Conservation (phyloP, 768 basidiomycete genomes). For the Boletus huronensis region DNA sequence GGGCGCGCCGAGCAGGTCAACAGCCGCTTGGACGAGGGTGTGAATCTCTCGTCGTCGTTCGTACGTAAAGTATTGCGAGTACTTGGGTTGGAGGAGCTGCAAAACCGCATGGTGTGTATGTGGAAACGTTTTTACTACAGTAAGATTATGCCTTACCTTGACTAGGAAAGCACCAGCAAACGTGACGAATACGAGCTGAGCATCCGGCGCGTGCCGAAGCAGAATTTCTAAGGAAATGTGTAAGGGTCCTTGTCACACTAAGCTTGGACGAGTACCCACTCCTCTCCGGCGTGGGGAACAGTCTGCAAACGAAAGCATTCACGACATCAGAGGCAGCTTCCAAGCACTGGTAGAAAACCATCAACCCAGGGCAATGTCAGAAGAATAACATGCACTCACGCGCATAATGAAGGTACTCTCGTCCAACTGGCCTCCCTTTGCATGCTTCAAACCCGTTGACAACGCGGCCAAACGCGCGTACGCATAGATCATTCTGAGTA, state of each 20-base stretch:
- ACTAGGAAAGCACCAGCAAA: conserved; percentile 82
- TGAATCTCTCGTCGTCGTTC: conserved; percentile 63
- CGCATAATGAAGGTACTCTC: conserved; percentile 65
- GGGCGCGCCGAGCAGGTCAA: conserved; percentile 63
- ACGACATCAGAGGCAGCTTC: conserved; percentile 66
- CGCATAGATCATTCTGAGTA: conserved; percentile 60
- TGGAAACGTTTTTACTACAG: not conserved
- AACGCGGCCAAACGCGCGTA: conserved; percentile 68
- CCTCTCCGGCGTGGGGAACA: conserved; percentile 50
- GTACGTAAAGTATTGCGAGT: conserved; percentile 52
- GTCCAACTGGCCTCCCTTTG: conserved; percentile 50
- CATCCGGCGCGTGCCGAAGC: conserved; percentile 73
- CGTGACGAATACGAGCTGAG: conserved; percentile 73
- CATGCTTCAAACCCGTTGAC: conserved; percentile 76
- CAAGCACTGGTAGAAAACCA: conserved; percentile 47
- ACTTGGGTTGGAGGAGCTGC: conserved; percentile 77
- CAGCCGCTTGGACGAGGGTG: conserved; percentile 57
- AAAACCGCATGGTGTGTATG: not conserved
- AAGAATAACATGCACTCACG: conserved; percentile 40
- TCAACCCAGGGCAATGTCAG: not conserved
- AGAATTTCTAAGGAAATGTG: conserved; percentile 40
- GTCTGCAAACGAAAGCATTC: conserved; percentile 52
- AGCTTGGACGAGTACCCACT: conserved; percentile 35
- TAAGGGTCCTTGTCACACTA: not conserved
- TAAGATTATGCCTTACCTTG: conserved; percentile 45